Base-by-base conservation (phyloP, 163 green algal genomes). In the Scenedesmus sp. region DNA sequence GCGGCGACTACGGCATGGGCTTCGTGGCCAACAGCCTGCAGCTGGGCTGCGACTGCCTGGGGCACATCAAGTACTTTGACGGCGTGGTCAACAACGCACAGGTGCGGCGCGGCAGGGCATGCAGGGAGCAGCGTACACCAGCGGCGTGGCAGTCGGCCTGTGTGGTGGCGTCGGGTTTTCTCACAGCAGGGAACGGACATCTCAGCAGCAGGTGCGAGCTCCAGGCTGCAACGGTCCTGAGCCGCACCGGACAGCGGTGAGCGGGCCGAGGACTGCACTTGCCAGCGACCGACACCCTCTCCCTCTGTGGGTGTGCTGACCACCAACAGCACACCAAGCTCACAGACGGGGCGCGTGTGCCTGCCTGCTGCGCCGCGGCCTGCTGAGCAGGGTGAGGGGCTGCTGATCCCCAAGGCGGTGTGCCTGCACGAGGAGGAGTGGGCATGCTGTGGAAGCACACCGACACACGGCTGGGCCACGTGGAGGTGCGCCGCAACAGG, bases 371-470 rank as follows among this genome's bases (percentile, higher is more conserved):
- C 33, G 0, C 33, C 44, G 70, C n/a, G 0, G 0, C 22, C 9
- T 59, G 53, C 83, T 59, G 76, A 40, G 30, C 18, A 90, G 68
- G 87, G 92, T 24, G 92, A 94, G 79, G n/a, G 65, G 0, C 73
- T 94, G 53, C 81, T 92, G n/a, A 93, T 93, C 35, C 90, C 43
- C 76, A 93, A 97, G 40, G 94, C 92, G 2, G 88, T 98, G 15
- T 98, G 96, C 94, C 92, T 98, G 91, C 96, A 98, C 83, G 96
- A 98, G 92, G 96, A 98, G 92, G 96, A 98, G 86, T 93, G 9
- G 96, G 96, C 10, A 89, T 98, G 9, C 78, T 97, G 78, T 98
- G 96, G 96, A 98, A 98, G 93, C 96, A 98, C 93, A 91, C 95
- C 15, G 95, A 98, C 89, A 88, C 91, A 30, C 87, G 87, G 53